A percentile compares a stretch with the other conserved stretches of the same genome.
Conservation (phyloP, 345 rosid species). For the Salix caprea region DNA sequence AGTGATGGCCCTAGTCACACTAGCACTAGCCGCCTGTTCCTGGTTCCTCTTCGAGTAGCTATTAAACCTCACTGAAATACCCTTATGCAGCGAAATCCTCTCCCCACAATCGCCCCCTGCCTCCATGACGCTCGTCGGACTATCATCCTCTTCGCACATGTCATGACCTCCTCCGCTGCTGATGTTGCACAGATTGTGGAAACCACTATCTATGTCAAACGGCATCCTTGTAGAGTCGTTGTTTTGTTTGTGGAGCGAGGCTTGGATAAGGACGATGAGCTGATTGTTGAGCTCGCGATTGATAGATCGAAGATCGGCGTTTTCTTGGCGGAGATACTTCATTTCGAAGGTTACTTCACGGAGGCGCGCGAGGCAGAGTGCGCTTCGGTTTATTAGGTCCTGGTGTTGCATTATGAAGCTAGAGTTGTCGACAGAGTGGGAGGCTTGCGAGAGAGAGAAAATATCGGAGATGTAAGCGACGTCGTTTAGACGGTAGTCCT, state of each 20-base stretch:
- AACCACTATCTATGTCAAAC: constrained; percentile 32
- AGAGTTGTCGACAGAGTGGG: constrained; percentile 11
- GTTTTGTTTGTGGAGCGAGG: constrained; percentile 31
- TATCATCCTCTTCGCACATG: constrained; percentile 20
- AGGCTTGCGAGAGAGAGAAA: neutral
- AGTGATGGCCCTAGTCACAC: constrained; percentile 20
- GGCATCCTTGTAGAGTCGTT: constrained; percentile 22
- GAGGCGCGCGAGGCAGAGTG: constrained; percentile 33
- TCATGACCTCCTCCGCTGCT: constrained; percentile 13
- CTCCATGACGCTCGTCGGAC: constrained; percentile 42
- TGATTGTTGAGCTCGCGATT: constrained; percentile 59
- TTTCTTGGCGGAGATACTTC: constrained; percentile 60
- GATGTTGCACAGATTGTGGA: constrained; percentile 21
- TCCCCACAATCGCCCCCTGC: constrained; percentile 22
- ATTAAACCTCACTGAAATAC: constrained; percentile 64
- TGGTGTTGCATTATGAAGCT: constrained; percentile 40
- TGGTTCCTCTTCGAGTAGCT: constrained; percentile 43
- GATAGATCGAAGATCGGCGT: constrained; percentile 49
- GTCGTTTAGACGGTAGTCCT: constrained; percentile 5
- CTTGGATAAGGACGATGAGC: constrained; percentile 38
- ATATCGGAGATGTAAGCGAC: constrained; percentile 14
- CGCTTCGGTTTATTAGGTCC: constrained; percentile 47
- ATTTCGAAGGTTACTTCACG: constrained; percentile 47
- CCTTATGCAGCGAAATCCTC: constrained; percentile 57
- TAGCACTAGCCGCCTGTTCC: constrained; percentile 5